Percentiles rank a stretch among this genome's conserved stretches.
Conservation (phyloP, 176 grass and related monocot genomes). For the Zoysia japonica region DNA sequence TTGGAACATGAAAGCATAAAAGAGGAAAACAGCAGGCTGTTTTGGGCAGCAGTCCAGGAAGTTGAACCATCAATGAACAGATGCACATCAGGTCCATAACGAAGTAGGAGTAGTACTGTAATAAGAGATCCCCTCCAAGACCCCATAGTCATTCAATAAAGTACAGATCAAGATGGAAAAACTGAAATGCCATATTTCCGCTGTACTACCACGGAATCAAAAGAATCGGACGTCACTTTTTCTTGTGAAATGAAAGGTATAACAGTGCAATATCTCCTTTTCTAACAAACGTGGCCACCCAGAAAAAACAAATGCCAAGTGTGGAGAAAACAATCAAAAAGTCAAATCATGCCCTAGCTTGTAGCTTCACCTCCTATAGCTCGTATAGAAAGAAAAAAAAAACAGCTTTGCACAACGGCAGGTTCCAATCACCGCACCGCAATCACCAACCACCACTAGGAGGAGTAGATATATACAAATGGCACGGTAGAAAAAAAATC, state of each 20-base stretch:
- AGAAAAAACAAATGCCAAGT: constrained; percentile 38
- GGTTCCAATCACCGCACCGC: constrained; percentile 15
- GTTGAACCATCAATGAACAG: constrained; percentile 3
- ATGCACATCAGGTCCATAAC: not conserved
- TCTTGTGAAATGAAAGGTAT: constrained; percentile 35
- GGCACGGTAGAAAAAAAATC: not conserved
- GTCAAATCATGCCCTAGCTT: constrained; percentile 43
- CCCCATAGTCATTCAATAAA: not conserved
- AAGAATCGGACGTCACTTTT: constrained; percentile 31
- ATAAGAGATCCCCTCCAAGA: not conserved
- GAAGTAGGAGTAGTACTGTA: not conserved
- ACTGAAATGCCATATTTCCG: not conserved
- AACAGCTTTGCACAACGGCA: not conserved
- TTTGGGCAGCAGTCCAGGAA: not conserved
- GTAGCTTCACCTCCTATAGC: constrained; percentile 3
- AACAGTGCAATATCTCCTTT: constrained; percentile 45
- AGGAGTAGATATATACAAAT: not conserved
- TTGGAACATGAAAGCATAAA: not conserved
- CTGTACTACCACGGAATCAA: constrained; percentile 28
- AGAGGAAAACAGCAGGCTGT: not conserved
- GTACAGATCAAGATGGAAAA: constrained; percentile 19
- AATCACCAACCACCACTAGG: not conserved
- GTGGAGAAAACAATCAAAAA: constrained; percentile 27
- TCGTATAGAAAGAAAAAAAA: constrained; percentile 12
- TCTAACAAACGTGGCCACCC: constrained; percentile 17